phyloP scores from a whole-genome alignment of 179 eudicot genomes.

The Carnegiea gigantea region DNA sequence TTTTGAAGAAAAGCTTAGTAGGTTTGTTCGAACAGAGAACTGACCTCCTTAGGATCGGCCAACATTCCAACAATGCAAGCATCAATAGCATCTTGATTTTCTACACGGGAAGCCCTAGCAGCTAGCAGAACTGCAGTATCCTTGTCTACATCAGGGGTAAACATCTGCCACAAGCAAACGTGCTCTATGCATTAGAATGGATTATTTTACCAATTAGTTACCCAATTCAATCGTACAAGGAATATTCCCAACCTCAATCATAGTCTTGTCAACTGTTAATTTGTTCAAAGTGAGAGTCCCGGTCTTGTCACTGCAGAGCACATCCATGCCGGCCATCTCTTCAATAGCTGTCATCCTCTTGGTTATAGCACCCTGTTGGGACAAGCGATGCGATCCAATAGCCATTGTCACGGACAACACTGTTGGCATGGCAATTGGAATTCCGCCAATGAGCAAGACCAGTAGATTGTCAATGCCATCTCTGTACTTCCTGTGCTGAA shows the following conservation, averaged over 20 bases:
- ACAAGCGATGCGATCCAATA: constrained; percentile 79
- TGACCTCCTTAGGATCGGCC: constrained; percentile 81
- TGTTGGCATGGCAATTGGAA: constrained; percentile 93
- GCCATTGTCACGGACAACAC: constrained; percentile 94
- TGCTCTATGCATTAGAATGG: background rate
- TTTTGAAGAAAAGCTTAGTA: no score
- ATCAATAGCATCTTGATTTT: constrained; percentile 91
- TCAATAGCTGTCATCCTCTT: constrained; percentile 96
- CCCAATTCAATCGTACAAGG: background rate
- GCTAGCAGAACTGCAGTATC: constrained; percentile 59
- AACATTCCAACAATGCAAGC: constrained; percentile 87
- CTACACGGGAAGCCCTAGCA: constrained; percentile 88
- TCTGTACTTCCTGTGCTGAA: constrained; percentile 69
- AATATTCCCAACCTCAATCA: constrained; percentile 56
- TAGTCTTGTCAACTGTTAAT: constrained; percentile 64
- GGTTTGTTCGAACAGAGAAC: background rate
- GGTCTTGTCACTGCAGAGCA: constrained; percentile 87
- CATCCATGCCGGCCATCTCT: constrained; percentile 96
- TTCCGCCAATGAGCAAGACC: constrained; percentile 89
- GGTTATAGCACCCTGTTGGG: constrained; percentile 88
- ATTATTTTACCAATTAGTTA: background rate
- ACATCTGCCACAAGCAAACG: constrained; percentile 40
- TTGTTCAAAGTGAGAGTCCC: constrained; percentile 87
- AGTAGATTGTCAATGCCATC: constrained; percentile 80
- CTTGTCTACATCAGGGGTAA: constrained; percentile 50